These are phyloP conservation scores for Trametes coccinea DNA, from an alignment of 768 basidiomycete genomes.

Conservation along the genomic window DNA sequence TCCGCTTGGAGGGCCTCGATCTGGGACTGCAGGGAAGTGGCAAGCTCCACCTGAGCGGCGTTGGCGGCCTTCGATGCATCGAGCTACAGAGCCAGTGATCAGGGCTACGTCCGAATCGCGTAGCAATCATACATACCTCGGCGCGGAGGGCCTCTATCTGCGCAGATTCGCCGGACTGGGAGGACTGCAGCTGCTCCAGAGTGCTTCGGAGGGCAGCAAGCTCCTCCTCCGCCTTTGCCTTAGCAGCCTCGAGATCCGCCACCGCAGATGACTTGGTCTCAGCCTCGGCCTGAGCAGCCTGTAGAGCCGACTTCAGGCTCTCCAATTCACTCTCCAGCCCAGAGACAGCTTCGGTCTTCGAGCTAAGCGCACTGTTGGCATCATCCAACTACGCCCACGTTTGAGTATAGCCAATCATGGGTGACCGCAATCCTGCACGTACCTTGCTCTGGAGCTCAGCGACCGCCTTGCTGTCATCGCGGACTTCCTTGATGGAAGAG, in stretches of 20 bases:
- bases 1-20: slow-evolving; percentile 53
- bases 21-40: slow-evolving; percentile 51
- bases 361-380: slow-evolving; percentile 50
- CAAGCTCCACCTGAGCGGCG: slow-evolving; percentile 44
- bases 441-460: slow-evolving; percentile 66
- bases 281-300: slow-evolving; percentile 45
- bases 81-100: slow-evolving; percentile 43
- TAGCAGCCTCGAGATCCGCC: slow-evolving; percentile 52
- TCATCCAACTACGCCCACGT: slow-evolving; percentile 53
- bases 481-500: slow-evolving; percentile 72
- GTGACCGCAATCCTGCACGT: slow-evolving; percentile 17
- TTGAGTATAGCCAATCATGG: background rate
- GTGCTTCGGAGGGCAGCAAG: slow-evolving; percentile 44
- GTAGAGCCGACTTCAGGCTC: slow-evolving; percentile 51
- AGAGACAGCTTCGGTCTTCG: slow-evolving; percentile 51
- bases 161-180: slow-evolving; percentile 29
- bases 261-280: slow-evolving; percentile 46
- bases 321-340: slow-evolving; percentile 56
- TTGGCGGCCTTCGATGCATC: slow-evolving; percentile 45
- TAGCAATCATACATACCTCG: slow-evolving; percentile 49
- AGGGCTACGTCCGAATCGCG: background rate
- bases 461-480: slow-evolving; percentile 57
- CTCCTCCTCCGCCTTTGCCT: slow-evolving; percentile 48
- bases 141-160: slow-evolving; percentile 44
- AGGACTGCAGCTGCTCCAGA: slow-evolving; percentile 40